Conservation (phyloP, 2,329 filamentous ascomycete genomes). For the Penicillium decumbens region DNA sequence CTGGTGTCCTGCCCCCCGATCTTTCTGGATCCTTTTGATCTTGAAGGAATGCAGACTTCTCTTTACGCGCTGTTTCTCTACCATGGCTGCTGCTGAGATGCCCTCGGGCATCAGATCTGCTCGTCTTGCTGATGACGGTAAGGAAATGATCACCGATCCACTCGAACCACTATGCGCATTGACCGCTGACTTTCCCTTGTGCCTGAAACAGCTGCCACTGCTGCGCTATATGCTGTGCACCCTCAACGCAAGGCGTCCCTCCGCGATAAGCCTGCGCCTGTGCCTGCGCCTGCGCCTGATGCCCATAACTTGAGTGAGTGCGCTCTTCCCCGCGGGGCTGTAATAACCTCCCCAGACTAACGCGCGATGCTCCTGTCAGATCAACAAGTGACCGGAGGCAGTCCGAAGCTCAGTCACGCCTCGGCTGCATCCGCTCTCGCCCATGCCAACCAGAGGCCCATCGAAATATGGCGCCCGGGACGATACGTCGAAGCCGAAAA, state of each 20-base stretch:
- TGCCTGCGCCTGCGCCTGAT: conserved; percentile 8
- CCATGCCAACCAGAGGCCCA: conserved; percentile 61
- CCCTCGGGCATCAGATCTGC: conserved; percentile 25
- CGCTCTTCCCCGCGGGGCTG: background rate
- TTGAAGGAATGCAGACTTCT: conserved; percentile 4
- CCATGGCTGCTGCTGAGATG: conserved; percentile 30
- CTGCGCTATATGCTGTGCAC: conserved; percentile 55
- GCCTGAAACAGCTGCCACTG: conserved; percentile 50
- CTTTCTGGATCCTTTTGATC: background rate
- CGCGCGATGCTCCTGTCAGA: conserved; percentile 17
- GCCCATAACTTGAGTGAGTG: conserved; percentile 24
- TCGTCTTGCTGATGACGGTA: conserved; percentile 35
- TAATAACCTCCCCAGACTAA: background rate
- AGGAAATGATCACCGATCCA: conserved; percentile 15
- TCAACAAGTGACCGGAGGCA: conserved; percentile 48
- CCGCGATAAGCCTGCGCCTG: conserved; percentile 17
- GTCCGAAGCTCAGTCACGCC: conserved; percentile 52
- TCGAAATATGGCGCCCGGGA: conserved; percentile 63
- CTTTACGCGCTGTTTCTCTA: conserved; percentile 9
- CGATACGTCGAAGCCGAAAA: conserved; percentile 57
- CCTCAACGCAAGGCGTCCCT: conserved; percentile 32
- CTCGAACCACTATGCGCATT: background rate
- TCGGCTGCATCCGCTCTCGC: conserved; percentile 73
- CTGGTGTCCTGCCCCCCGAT: background rate
- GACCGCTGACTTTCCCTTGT: conserved; percentile 9